Conservation (phyloP, 129 eudicot species). For the sunflower (Helianthus annuus) region DNA sequence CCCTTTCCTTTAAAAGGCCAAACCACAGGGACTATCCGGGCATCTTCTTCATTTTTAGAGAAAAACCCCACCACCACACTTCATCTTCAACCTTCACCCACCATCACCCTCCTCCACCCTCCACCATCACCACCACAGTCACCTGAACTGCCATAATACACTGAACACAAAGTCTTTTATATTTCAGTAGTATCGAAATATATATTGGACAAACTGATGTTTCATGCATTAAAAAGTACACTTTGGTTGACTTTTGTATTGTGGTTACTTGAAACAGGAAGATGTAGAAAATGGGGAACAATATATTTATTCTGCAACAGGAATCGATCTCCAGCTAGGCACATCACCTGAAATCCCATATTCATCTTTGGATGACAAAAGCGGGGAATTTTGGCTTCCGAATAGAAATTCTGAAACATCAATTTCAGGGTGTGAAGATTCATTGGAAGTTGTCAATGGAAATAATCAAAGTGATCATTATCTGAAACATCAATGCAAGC, state of each 20-base stretch:
- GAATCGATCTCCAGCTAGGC: slow-evolving; percentile 36
- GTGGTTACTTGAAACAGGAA: slow-evolving; percentile 43
- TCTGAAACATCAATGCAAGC: slow-evolving; percentile 23
- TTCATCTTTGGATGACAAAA: slow-evolving; percentile 34
- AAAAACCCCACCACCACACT: too few species aligned
- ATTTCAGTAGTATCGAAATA: too few species aligned
- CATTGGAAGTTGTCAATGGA: slow-evolving; percentile 28
- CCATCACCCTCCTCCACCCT: too few species aligned
- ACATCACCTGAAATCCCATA: slow-evolving; percentile 32
- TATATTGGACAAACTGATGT: background rate
- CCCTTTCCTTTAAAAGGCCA: too few species aligned
- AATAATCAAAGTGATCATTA: slow-evolving; percentile 21
- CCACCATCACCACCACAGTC: too few species aligned
- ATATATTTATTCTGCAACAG: slow-evolving; percentile 34
- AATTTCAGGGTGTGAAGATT: slow-evolving; percentile 32
- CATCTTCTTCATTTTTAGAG: too few species aligned
- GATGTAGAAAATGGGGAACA: slow-evolving; percentile 40
- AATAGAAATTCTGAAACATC: slow-evolving; percentile 30
- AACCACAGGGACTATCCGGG: too few species aligned
- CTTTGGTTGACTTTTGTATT: background rate
- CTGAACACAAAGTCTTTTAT: too few species aligned
- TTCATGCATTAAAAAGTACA: background rate
- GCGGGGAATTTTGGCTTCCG: slow-evolving; percentile 32
- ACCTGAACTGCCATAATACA: too few species aligned
- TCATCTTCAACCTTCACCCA: too few species aligned